Percentiles rank a stretch among this genome's conserved stretches.
phyloP scores from a whole-genome alignment of 352 stramenopile species.

The Pythium brachiatum region DNA sequence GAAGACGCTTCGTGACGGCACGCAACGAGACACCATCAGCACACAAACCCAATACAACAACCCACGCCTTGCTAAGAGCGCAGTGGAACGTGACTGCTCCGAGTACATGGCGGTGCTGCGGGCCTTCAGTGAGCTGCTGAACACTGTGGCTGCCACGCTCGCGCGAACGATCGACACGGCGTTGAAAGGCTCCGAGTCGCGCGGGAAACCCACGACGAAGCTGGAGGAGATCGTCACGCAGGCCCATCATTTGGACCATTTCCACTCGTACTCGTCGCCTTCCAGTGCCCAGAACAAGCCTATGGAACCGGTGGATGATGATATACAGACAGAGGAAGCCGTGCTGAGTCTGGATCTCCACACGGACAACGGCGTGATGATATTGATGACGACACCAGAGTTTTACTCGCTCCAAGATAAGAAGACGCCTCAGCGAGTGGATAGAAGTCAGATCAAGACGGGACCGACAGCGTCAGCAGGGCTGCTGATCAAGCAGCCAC shows the following conservation, averaged over 20 bases:
- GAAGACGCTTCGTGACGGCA: slow-evolving; percentile 27
- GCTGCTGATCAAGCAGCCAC: slow-evolving; percentile 21
- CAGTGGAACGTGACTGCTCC: slow-evolving; percentile 4
- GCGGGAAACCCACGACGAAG: not conserved
- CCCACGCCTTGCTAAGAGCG: slow-evolving; percentile 8
- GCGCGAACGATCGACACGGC: slow-evolving; percentile 17
- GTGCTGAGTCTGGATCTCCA: slow-evolving; percentile 29
- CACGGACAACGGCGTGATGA: slow-evolving; percentile 33
- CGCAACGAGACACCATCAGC: slow-evolving; percentile 25
- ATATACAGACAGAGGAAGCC: not conserved
- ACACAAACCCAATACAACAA: slow-evolving; percentile 20
- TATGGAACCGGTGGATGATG: not conserved
- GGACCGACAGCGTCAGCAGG: slow-evolving; percentile 19
- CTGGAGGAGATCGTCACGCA: slow-evolving; percentile 18
- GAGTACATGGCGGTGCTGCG: slow-evolving; percentile 15
- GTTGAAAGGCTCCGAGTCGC: slow-evolving; percentile 6
- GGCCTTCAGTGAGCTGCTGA: slow-evolving; percentile 20
- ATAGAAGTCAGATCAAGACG: slow-evolving; percentile 11
- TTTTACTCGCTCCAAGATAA: slow-evolving; percentile 19
- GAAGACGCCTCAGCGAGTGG: not conserved
- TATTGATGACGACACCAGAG: slow-evolving; percentile 28
- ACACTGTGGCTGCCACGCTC: slow-evolving; percentile 10
- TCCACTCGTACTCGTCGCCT: slow-evolving; percentile 29
- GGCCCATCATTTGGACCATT: slow-evolving; percentile 28
- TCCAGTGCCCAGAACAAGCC: not conserved